Conservation (phyloP, 805 yeast genomes). For the Lipomyces mesembrius region DNA sequence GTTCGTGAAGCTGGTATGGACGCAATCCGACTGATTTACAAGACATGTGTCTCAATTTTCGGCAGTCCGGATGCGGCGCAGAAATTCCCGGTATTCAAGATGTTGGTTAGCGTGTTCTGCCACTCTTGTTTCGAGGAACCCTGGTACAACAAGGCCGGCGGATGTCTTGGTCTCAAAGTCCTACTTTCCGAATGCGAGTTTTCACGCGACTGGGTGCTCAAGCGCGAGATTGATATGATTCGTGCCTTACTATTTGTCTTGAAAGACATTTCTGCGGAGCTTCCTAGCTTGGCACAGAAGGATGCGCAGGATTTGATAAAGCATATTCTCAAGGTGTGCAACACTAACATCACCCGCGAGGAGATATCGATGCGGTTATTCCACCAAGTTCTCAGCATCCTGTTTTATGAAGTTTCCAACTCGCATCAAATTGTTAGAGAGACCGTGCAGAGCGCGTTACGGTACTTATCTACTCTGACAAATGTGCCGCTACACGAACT, state of each 20-base stretch:
- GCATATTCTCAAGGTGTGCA: conserved; percentile 68
- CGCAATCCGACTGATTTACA: conserved; percentile 65
- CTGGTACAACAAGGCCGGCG: conserved; percentile 85
- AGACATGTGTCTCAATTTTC: conserved; percentile 66
- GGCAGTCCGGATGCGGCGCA: conserved; percentile 69
- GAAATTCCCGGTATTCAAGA: conserved; percentile 73
- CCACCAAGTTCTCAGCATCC: conserved; percentile 80
- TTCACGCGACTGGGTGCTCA: conserved; percentile 72
- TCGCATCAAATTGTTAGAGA: conserved; percentile 81
- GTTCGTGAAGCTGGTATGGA: conserved; percentile 74
- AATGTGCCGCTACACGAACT: conserved; percentile 71
- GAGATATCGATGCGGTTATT: conserved; percentile 73
- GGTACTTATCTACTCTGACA: conserved; percentile 70
- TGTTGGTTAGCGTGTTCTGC: conserved; percentile 77
- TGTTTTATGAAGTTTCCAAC: conserved; percentile 91
- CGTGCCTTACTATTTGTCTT: conserved; percentile 87
- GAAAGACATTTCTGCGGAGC: conserved; percentile 86
- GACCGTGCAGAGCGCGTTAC: conserved; percentile 74
- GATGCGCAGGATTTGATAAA: conserved; percentile 72
- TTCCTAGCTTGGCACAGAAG: conserved; percentile 76
- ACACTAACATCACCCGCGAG: conserved; percentile 61
- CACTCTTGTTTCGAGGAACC: conserved; percentile 92
- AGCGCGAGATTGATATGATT: conserved; percentile 80
- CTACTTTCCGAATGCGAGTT: conserved; percentile 69
- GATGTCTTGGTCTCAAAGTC: conserved; percentile 79